A percentile compares a stretch with the other conserved stretches of the same genome.
Evolutionary conservation across 2,329 filamentous ascomycete species (phyloP).

Genomic region (Apiospora malaysiana): DNA sequence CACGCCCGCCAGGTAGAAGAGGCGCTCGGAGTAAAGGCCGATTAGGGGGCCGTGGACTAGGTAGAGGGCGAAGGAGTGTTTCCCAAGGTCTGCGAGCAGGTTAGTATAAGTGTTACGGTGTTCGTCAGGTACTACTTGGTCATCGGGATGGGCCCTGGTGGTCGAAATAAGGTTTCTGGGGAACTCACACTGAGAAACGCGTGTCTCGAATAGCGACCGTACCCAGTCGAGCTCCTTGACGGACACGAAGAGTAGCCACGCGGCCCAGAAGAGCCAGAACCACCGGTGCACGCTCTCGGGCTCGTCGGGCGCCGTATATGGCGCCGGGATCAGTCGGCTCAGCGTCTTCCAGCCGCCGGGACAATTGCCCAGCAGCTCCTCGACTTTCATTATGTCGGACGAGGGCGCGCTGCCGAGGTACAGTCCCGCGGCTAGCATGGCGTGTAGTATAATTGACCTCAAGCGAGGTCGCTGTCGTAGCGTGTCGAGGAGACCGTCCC

Average conservation of each 20-base stretch:
- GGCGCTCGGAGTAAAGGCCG: conserved; percentile 9
- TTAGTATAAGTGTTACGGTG: background rate
- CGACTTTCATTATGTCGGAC: conserved; percentile 2
- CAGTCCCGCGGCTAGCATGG: conserved; percentile 6
- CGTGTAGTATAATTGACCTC: background rate
- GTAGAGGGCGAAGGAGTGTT: conserved; percentile 21
- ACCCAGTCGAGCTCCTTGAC: conserved; percentile 24
- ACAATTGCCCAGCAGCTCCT: conserved; percentile 21
- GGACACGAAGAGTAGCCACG: conserved; percentile 24
- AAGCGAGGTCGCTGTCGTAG: background rate
- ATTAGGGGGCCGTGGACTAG: conserved; percentile 16
- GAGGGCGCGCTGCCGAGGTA: conserved; percentile 25
- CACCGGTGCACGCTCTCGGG: conserved; percentile 20
- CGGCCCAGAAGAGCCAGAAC: conserved; percentile 29
- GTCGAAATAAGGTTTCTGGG: too few relatives aligned
- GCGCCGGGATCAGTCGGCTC: conserved; percentile 1
- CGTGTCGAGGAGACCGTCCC: background rate
- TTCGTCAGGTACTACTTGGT: too few relatives aligned
- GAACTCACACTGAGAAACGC: conserved; percentile 28
- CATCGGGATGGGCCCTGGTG: too few relatives aligned
- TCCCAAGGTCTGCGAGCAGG: background rate
- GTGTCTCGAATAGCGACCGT: conserved; percentile 10
- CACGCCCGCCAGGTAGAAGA: conserved; percentile 18
- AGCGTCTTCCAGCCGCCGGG: conserved; percentile 22
- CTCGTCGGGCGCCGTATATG: conserved; percentile 22